Conservation (phyloP, 1,139 yeast genomes). For the Nakaseomyces uthaithaninus region DNA sequence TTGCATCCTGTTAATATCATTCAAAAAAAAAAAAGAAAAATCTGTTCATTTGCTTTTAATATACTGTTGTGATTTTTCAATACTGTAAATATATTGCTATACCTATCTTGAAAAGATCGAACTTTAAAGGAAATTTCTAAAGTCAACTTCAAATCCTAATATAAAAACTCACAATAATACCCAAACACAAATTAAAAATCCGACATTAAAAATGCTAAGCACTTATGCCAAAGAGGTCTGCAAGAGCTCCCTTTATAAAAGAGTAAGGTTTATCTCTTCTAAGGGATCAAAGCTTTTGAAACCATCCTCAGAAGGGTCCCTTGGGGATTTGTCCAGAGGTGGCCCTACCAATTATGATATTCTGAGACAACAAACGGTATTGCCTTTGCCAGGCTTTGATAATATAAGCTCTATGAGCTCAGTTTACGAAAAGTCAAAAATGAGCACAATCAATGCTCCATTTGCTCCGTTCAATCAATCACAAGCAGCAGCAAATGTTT, state of each 20-base stretch:
- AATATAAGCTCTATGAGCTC: conserved; percentile 8
- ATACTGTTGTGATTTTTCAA: no score
- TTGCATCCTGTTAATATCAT: no score
- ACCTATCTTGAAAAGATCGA: no score
- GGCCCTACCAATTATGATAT: conserved; percentile 6
- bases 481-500: conserved; percentile 15
- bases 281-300: conserved; percentile 14
- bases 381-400: conserved; percentile 10
- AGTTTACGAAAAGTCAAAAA: conserved; percentile 2
- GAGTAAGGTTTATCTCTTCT: conserved; percentile 11
- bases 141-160: no score
- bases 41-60: no score
- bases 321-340: conserved; percentile 5
- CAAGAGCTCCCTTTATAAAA: not conserved
- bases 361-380: conserved; percentile 13
- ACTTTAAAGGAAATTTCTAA: no score
- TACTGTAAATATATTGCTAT: no score
- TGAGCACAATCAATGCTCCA: conserved; percentile 10
- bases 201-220: not conserved
- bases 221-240: conserved; percentile 1
- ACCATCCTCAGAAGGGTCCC: conserved; percentile 12
- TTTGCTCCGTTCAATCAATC: conserved; percentile 27
- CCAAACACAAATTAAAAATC: not conserved
- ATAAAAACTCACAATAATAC: not conserved
- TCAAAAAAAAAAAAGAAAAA: no score